A percentile compares a stretch with the other conserved stretches of the same genome.
These are phyloP conservation scores for Blastocystis sp. DNA, from an alignment of 352 stramenopile species.

Conservation along the genomic window DNA sequence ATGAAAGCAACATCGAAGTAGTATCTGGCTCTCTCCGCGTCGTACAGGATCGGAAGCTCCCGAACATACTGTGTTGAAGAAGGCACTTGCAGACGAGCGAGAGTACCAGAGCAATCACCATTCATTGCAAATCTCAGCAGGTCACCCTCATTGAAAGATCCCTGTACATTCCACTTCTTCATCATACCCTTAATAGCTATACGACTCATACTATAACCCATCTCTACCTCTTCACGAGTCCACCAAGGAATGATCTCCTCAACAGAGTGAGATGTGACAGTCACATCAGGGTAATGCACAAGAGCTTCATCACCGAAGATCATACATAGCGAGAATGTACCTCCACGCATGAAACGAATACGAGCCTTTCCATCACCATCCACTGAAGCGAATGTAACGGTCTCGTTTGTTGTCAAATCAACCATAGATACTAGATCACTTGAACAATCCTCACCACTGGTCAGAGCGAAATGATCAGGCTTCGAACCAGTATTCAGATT, in stretches of 20 bases:
- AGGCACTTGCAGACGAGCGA: conserved; percentile 10
- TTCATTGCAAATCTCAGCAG: conserved; percentile 51
- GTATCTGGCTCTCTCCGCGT: conserved; percentile 25
- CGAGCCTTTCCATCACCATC: background rate
- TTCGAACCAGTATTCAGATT: background rate
- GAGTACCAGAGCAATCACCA: conserved; percentile 7
- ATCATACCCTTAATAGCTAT: conserved; percentile 45
- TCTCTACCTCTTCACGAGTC: conserved; percentile 22
- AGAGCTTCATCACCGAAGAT: conserved; percentile 41
- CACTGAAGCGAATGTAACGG: background rate
- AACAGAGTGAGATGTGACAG: background rate
- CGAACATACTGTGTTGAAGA: background rate
- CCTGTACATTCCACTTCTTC: conserved; percentile 58
- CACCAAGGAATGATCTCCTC: conserved; percentile 62
- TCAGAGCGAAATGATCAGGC: conserved; percentile 9
- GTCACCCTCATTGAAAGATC: conserved; percentile 1
- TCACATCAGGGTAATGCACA: conserved; percentile 38
- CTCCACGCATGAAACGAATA: conserved; percentile 27
- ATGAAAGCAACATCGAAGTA: conserved; percentile 56
- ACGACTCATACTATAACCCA: conserved; percentile 37
- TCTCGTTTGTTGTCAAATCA: background rate
- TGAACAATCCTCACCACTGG: conserved; percentile 16
- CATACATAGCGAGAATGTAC: conserved; percentile 45
- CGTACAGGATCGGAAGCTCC: conserved; percentile 43
- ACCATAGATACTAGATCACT: background rate